phyloP scores from a whole-genome alignment of 75 land plant species.

The Gnetum montanum region DNA sequence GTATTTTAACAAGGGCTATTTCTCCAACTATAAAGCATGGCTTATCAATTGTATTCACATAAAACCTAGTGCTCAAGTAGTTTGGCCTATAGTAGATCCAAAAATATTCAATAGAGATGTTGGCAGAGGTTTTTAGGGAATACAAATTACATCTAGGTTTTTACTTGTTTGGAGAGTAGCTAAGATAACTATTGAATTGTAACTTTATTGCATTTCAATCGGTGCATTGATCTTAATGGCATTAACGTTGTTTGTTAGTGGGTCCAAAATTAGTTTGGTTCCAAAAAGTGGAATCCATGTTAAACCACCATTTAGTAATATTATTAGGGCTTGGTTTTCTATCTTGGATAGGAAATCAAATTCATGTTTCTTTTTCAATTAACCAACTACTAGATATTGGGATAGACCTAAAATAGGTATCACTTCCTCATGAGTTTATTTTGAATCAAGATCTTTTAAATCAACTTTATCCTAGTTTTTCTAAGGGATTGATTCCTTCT shows the following conservation, averaged over 20 bases:
- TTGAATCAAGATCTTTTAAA: too few relatives aligned
- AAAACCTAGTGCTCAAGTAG: constrained; percentile 4
- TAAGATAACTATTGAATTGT: neutral
- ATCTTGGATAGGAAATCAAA: neutral
- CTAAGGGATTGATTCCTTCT: too few relatives aligned
- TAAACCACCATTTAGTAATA: neutral
- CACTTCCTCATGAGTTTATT: too few relatives aligned
- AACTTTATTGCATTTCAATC: neutral
- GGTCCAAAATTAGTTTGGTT: constrained; percentile 5
- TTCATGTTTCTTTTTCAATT: neutral
- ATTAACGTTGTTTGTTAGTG: neutral
- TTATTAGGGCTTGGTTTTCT: neutral
- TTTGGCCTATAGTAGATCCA: constrained; percentile 14
- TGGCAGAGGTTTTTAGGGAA: constrained; percentile 12
- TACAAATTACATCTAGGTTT: constrained; percentile 13
- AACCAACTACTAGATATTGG: neutral
- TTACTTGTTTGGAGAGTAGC: constrained; percentile 9
- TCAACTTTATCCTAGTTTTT: too few relatives aligned
- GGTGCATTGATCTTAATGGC: neutral
- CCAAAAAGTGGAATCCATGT: neutral
- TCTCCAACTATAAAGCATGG: neutral
- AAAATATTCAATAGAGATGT: constrained; percentile 15
- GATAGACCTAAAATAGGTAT: neutral
- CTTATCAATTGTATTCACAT: neutral
- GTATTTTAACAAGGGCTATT: too few relatives aligned